A percentile compares a stretch with the other conserved stretches of the same genome.
These are phyloP conservation scores for Crithidia sp. DNA, from an alignment of 208 protist species.

Conservation along the genomic window DNA sequence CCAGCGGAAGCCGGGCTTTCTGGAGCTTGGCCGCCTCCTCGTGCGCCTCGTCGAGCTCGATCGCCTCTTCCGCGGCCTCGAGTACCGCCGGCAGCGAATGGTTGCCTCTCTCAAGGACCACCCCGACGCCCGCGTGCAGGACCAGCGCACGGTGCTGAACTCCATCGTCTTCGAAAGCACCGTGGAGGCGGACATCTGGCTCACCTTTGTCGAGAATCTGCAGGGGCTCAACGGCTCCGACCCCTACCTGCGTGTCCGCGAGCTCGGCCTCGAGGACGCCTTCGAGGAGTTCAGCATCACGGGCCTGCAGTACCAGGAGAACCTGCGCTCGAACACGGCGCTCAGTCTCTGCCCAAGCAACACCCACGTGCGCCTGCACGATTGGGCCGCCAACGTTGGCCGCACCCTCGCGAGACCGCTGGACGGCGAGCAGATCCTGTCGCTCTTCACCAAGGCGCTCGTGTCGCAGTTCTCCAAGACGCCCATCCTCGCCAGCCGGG, in stretches of 20 bases:
- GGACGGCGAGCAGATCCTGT: constrained; percentile 50
- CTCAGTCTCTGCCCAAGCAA: constrained; percentile 55
- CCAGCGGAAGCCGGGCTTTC: constrained; percentile 83
- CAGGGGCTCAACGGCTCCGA: constrained; percentile 28
- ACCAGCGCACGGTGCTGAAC: constrained; percentile 59
- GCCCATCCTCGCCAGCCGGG: constrained; percentile 65
- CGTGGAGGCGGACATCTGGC: constrained; percentile 81
- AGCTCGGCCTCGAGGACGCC: constrained; percentile 71
- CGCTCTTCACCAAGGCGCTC: constrained; percentile 78
- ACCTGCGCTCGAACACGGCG: constrained; percentile 56
- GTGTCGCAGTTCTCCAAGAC: constrained; percentile 80
- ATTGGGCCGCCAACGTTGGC: constrained; percentile 65
- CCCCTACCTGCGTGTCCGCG: constrained; percentile 50
- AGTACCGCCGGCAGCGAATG: constrained; percentile 70
- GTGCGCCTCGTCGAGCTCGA: constrained; percentile 84
- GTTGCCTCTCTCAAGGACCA: constrained; percentile 64
- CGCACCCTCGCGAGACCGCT: constrained; percentile 27
- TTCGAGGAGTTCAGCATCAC: constrained; percentile 88
- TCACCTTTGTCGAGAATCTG: constrained; percentile 64
- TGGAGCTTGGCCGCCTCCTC: constrained; percentile 82
- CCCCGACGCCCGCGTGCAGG: constrained; percentile 64
- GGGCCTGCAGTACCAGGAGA: constrained; percentile 79
- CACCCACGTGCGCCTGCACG: constrained; percentile 45
- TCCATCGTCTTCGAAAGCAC: constrained; percentile 73
- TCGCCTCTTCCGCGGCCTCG: constrained; percentile 69